Evolutionary conservation across 805 yeast species (phyloP), one percentile per base, ranked within the genome.

Genomic region (Phaffomyces opuntiae): DNA sequence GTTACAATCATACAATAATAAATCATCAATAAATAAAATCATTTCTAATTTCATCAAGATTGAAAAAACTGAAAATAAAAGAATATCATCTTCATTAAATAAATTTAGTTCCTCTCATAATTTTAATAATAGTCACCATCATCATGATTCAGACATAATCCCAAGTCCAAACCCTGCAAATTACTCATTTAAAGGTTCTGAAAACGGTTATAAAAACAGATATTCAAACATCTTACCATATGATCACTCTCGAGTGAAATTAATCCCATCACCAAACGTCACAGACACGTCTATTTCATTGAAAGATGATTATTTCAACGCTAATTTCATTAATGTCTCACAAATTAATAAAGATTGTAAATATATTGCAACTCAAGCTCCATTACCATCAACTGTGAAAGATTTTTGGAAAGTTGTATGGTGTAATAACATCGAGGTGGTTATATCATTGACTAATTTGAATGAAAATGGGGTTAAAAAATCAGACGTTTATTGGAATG

Each of bases 351-450:
- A 51, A 4, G 57, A 59, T 46, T 65, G 53, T 60, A 59, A 70
- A 35, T 85, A 83, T 57, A 85, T 90, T 50, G 96, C 96, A 0
- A 78, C 95, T 1, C 96, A 91, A 60, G 99, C 96, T 1, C 99
- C 99, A 2, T 61, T 86, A 38, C 71, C 70, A 3, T 73, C 77
- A 19, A 91, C 98, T 0, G 73, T 83, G 38, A 85, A 83, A 32
- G 96, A 91, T 62, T 91, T 93, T 59, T 91, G 96, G 96, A 83
- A 80, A 52, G 86, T 88, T 61, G 77, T 87, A 0, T 70, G 79
- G 48, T 76, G 81, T 34, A 78, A 86, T 54, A 63, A 72, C 4
- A 74, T 80, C 8, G 80, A 84, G n/a, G 66, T 90, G 1, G 79
- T 91, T 37, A 65, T 91, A 5, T 86, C 95, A 33, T 69, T 88